A percentile compares a stretch with the other conserved stretches of the same genome.
Evolutionary conservation across 352 stramenopile genomes (phyloP).

Genomic region (Pythium guiyangense): DNA sequence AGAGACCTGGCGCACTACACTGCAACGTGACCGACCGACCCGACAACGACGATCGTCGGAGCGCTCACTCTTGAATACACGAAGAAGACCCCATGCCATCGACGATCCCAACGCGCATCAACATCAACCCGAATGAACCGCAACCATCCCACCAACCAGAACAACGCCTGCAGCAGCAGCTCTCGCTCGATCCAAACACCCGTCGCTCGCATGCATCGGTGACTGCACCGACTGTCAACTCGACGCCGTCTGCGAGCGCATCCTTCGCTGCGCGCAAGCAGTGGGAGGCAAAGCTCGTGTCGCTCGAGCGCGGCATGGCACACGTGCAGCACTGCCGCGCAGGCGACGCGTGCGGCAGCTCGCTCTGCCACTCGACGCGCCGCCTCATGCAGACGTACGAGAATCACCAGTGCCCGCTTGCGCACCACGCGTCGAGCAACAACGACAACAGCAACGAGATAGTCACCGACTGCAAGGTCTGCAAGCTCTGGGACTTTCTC

Average conservation of each 20-base stretch:
- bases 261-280: constrained; percentile 43
- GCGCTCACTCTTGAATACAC: not conserved
- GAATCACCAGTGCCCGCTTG: constrained; percentile 47
- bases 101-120: not conserved
- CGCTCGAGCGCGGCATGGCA: constrained; percentile 59
- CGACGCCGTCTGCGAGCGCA: not conserved
- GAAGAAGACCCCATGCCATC: not conserved
- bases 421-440: too few relatives aligned
- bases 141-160: not conserved
- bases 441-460: constrained; percentile 1
- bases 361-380: constrained; percentile 67
- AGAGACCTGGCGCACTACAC: too few relatives aligned
- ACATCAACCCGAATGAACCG: not conserved
- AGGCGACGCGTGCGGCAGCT: constrained; percentile 52
- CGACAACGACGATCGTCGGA: too few relatives aligned
- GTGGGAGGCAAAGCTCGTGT: constrained; percentile 55
- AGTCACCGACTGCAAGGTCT: constrained; percentile 55
- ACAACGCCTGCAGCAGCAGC: not conserved
- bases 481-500: constrained; percentile 70
- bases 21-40: too few relatives aligned
- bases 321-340: constrained; percentile 52
- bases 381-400: constrained; percentile 61
- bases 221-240: not conserved
- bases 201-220: not conserved
- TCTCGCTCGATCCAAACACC: too few relatives aligned